Evolutionary conservation across 345 rosid genomes (phyloP), one percentile per base, ranked within the genome.

Genomic region (Boechera retrofracta): DNA sequence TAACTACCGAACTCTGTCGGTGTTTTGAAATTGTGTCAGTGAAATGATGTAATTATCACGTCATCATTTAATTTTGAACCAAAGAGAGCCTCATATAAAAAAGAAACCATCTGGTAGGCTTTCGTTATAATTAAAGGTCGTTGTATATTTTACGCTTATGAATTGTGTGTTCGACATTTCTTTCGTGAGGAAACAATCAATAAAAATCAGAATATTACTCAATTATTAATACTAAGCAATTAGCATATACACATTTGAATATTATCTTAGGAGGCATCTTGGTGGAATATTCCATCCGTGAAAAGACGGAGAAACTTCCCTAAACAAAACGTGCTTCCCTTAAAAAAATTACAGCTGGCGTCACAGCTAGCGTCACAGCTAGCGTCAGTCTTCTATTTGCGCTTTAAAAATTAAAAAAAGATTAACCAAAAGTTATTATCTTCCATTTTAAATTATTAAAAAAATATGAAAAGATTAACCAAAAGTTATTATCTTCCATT

Each of bases 361-460:
- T 60, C 63, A 68, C 52, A 76, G 71, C 80, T 69, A 75, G 49
- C 80, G 63, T 60, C 63, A 68, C 53, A 42, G 48, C 66, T 47
- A 9, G 10, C 72, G 67, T 76, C 79, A 60, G 60, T 49, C 38
- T 21, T 41, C 8, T 32, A 28, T 24, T 69, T 29, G 10, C 21
- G 31, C 6, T 29, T 73, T 5, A 5, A 28, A 10, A 41, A 58
- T 16, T 6, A 48, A 48, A 58, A 59, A 56, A 59, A 56, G 13
- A 76, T 61, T 21, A 24, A 12, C 56, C 61, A 41, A 64, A 70
- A 31, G 24, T 67, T 38, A 51, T 64, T 64, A 72, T 66, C 68
- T 64, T 71, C 53, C 39, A 0, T 24, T 52, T 8, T 49, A 2
- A 51, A 51, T 7, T 1, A 18, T 16, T 51, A 12, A 33, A 47